Conservation (phyloP, 75 land plant genomes). For the Pinus albicaulis region DNA sequence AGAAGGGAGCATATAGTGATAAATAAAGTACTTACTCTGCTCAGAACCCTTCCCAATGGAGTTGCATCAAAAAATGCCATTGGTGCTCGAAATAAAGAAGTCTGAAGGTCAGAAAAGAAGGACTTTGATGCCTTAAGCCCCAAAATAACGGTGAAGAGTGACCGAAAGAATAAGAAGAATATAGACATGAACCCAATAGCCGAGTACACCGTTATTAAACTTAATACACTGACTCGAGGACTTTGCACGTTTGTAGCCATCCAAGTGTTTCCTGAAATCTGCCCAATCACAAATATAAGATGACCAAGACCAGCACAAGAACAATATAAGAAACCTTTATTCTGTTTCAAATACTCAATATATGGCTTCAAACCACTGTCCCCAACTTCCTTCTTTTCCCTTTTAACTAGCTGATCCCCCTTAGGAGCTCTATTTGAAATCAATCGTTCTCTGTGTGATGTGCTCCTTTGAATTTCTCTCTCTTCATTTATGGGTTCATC, state of each 20-base stretch:
- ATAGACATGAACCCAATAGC: slow-evolving; percentile 33
- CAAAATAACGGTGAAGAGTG: slow-evolving; percentile 32
- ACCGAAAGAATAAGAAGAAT: slow-evolving; percentile 27
- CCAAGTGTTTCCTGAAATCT: slow-evolving; percentile 60
- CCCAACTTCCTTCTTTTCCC: slow-evolving; percentile 70
- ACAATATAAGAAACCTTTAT: slow-evolving; percentile 50
- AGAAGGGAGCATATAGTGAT: background rate
- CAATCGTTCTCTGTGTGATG: background rate
- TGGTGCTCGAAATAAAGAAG: slow-evolving; percentile 75
- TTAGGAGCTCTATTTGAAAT: background rate
- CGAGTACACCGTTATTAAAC: slow-evolving; percentile 61
- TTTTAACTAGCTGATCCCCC: slow-evolving; percentile 8
- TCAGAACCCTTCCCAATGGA: slow-evolving; percentile 81
- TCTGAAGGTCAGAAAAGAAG: slow-evolving; percentile 48
- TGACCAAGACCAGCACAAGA: slow-evolving; percentile 34
- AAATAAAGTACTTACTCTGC: slow-evolving; percentile 51
- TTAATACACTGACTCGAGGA: slow-evolving; percentile 34
- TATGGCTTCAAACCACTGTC: slow-evolving; percentile 77
- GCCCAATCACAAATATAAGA: slow-evolving; percentile 38
- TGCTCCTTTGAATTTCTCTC: slow-evolving; percentile 1
- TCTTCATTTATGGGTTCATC: background rate
- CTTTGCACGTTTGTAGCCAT: slow-evolving; percentile 63
- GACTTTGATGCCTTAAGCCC: slow-evolving; percentile 53
- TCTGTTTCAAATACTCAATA: slow-evolving; percentile 62
- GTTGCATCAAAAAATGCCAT: slow-evolving; percentile 94